These are phyloP conservation scores for Cercospora zeae-maydis DNA, from an alignment of 2,329 filamentous ascomycete genomes.

Conservation along the genomic window DNA sequence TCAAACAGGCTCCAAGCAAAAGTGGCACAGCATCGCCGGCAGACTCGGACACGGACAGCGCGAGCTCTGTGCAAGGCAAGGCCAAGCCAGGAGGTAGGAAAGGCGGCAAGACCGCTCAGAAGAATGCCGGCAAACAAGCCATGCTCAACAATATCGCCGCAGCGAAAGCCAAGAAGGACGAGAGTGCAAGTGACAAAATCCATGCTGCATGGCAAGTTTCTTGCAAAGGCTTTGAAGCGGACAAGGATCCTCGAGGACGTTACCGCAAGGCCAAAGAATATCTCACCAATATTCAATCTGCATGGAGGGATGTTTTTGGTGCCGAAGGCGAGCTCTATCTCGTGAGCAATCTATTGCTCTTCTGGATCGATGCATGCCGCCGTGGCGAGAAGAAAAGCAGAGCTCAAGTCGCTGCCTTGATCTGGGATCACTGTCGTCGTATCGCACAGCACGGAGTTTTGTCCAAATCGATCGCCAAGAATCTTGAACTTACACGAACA, in stretches of 20 bases:
- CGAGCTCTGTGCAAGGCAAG: slow-evolving; percentile 26
- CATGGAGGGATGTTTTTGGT: slow-evolving; percentile 41
- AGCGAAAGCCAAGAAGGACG: slow-evolving; percentile 43
- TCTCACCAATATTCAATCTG: slow-evolving; percentile 42
- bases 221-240: slow-evolving; percentile 48
- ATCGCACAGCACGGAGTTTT: slow-evolving; percentile 40
- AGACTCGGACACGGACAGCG: slow-evolving; percentile 32
- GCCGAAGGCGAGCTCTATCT: slow-evolving; percentile 50
- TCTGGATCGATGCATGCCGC: slow-evolving; percentile 47
- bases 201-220: slow-evolving; percentile 46
- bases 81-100: slow-evolving; percentile 31
- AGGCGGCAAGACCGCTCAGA: slow-evolving; percentile 35
- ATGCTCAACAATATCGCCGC: slow-evolving; percentile 45
- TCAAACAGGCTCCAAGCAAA: slow-evolving; percentile 21
- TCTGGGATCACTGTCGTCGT: slow-evolving; percentile 45
- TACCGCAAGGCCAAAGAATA: slow-evolving; percentile 52
- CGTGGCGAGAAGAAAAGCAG: slow-evolving; percentile 35
- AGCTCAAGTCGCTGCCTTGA: slow-evolving; percentile 45
- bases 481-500: slow-evolving; percentile 39
- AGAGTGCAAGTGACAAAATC: slow-evolving; percentile 40
- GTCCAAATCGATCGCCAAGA: slow-evolving; percentile 42
- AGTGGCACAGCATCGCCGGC: slow-evolving; percentile 26
- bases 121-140: slow-evolving; percentile 42
- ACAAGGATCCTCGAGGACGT: slow-evolving; percentile 42
- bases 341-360: slow-evolving; percentile 47